A percentile compares a stretch with the other conserved stretches of the same genome.
Evolutionary conservation across 2,329 filamentous ascomycete species (phyloP).

Genomic region (Drechslera avenae): DNA sequence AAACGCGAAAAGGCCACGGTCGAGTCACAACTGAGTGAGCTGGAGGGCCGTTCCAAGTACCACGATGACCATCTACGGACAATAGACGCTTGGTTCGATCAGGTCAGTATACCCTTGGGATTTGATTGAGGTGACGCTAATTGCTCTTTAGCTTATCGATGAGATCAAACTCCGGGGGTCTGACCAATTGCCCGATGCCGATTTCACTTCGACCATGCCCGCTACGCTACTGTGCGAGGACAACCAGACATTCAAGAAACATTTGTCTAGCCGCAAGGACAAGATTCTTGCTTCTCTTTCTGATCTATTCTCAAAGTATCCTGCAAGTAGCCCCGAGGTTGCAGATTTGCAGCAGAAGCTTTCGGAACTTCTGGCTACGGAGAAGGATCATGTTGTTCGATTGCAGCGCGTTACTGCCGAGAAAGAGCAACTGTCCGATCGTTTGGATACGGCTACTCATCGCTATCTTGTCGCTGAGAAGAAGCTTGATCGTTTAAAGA

Average conservation of each 20-base stretch:
- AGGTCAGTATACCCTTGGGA: slow-evolving; percentile 63
- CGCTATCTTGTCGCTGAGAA: slow-evolving; percentile 96
- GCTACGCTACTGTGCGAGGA: slow-evolving; percentile 62
- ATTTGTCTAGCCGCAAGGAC: slow-evolving; percentile 76
- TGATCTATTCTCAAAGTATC: slow-evolving; percentile 63
- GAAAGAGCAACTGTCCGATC: slow-evolving; percentile 83
- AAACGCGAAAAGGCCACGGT: slow-evolving; percentile 85
- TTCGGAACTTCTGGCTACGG: slow-evolving; percentile 73
- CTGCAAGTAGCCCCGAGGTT: slow-evolving; percentile 67
- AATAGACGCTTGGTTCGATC: slow-evolving; percentile 91
- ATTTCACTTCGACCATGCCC: slow-evolving; percentile 50
- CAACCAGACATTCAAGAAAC: slow-evolving; percentile 71
- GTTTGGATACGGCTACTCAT: slow-evolving; percentile 84
- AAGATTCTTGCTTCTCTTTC: slow-evolving; percentile 77
- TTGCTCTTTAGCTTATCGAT: slow-evolving; percentile 51
- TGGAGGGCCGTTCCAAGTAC: slow-evolving; percentile 76
- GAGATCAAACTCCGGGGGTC: slow-evolving; percentile 53
- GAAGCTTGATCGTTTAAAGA: slow-evolving; percentile 87
- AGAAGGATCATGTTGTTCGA: slow-evolving; percentile 80
- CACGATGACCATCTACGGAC: slow-evolving; percentile 92
- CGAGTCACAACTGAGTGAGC: slow-evolving; percentile 79
- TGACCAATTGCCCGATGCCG: slow-evolving; percentile 39
- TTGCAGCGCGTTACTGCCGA: slow-evolving; percentile 76
- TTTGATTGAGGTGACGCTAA: slow-evolving; percentile 31
- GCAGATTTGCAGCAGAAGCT: slow-evolving; percentile 76